Evolutionary conservation across 495 filamentous ascomycete species (phyloP).

Genomic region (Bacidia rubella): DNA sequence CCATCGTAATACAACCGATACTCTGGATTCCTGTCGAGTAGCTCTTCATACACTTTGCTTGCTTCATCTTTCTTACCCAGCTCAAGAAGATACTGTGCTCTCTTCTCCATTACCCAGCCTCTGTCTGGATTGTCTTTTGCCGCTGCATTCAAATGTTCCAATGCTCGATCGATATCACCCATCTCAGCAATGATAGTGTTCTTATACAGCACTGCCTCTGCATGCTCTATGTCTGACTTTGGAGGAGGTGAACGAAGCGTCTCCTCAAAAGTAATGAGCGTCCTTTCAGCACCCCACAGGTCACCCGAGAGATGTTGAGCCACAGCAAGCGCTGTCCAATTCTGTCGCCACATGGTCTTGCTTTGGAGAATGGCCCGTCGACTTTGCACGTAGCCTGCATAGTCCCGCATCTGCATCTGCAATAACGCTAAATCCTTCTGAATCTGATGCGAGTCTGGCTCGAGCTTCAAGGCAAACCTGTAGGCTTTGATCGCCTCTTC

Average conservation of each 20-base stretch:
- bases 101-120: slow-evolving; percentile 77
- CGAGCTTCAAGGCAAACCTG: slow-evolving; percentile 80
- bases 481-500: slow-evolving; percentile 99
- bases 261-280: slow-evolving; percentile 82
- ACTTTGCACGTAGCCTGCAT: slow-evolving; percentile 81
- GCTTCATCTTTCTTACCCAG: slow-evolving; percentile 72
- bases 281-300: slow-evolving; percentile 72
- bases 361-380: slow-evolving; percentile 71
- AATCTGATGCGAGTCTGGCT: slow-evolving; percentile 88
- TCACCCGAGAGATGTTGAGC: slow-evolving; percentile 84
- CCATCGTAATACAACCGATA: slow-evolving; percentile 74
- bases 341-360: slow-evolving; percentile 64
- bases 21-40: slow-evolving; percentile 80
- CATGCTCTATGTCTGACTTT: slow-evolving; percentile 77
- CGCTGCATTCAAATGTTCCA: slow-evolving; percentile 73
- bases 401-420: slow-evolving; percentile 95
- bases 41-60: slow-evolving; percentile 58
- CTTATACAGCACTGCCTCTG: slow-evolving; percentile 92
- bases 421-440: slow-evolving; percentile 85
- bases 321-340: slow-evolving; percentile 91
- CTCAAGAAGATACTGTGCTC: slow-evolving; percentile 70
- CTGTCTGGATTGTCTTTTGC: slow-evolving; percentile 69
- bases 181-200: slow-evolving; percentile 85
- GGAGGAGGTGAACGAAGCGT: slow-evolving; percentile 66
- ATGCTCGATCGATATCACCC: slow-evolving; percentile 61